Conservation (phyloP, 352 stramenopile genomes). For the Achlya hypogyna region DNA sequence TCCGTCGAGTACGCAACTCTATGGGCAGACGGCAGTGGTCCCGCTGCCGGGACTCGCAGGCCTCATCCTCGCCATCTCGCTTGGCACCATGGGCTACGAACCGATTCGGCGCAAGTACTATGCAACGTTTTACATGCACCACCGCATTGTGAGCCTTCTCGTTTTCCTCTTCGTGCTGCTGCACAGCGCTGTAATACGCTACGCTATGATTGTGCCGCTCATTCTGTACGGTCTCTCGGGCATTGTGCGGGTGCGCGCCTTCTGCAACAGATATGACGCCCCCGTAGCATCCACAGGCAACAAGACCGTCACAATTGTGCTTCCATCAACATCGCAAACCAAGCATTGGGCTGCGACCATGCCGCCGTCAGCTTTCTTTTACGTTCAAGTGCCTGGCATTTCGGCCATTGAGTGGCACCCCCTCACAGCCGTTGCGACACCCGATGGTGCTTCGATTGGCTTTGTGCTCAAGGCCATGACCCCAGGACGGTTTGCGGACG, state of each 20-base stretch:
- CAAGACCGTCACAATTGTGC: conserved; percentile 30
- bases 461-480: conserved; percentile 61
- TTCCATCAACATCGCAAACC: neutral
- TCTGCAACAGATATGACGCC: conserved; percentile 21
- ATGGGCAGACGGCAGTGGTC: conserved; percentile 31
- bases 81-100: conserved; percentile 32
- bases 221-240: conserved; percentile 39
- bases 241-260: conserved; percentile 38
- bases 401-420: conserved; percentile 64
- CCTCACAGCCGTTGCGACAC: conserved; percentile 66
- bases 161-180: conserved; percentile 67
- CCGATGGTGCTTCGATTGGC: conserved; percentile 57
- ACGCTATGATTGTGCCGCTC: conserved; percentile 47
- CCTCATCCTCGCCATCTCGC: conserved; percentile 43
- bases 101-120: conserved; percentile 52
- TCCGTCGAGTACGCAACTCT: conserved; percentile 31
- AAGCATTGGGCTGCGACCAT: neutral
- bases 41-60: conserved; percentile 53
- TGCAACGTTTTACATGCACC: conserved; percentile 64
- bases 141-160: conserved; percentile 57
- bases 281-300: conserved; percentile 8
- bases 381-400: conserved; percentile 47
- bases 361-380: conserved; percentile 58
- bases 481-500: too few species aligned
- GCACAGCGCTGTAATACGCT: conserved; percentile 40